Evolutionary conservation across 768 basidiomycete species (phyloP).

Genomic region (Russula emetica): DNA sequence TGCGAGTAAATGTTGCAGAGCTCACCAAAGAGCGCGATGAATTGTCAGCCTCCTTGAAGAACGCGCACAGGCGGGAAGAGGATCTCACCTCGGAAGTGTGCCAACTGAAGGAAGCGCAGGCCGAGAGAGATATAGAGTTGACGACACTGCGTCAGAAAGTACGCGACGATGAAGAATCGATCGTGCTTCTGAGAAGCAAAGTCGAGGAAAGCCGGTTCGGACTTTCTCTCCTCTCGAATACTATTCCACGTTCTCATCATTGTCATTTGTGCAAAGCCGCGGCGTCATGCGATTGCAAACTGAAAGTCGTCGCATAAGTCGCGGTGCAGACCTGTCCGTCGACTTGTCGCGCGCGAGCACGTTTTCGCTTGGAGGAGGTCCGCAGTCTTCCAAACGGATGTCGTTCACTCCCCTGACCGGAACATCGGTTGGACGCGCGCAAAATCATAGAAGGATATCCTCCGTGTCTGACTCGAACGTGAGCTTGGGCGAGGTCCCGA

Average conservation of each 20-base stretch:
- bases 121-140: constrained; percentile 33
- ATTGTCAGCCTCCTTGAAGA: constrained; percentile 48
- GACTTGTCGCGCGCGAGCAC: constrained; percentile 53
- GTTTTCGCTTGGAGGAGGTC: constrained; percentile 38
- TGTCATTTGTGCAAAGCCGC: constrained; percentile 49
- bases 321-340: constrained; percentile 43
- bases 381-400: constrained; percentile 60
- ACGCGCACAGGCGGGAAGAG: constrained; percentile 51
- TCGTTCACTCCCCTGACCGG: constrained; percentile 74
- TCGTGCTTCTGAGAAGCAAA: constrained; percentile 69
- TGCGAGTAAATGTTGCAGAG: constrained; percentile 60
- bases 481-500: constrained; percentile 35
- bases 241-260: constrained; percentile 14
- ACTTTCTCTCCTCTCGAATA: constrained; percentile 1
- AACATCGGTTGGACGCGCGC: constrained; percentile 41
- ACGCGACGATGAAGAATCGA: constrained; percentile 74
- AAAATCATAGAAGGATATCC: constrained; percentile 62
- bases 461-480: constrained; percentile 57
- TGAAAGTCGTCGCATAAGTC: constrained; percentile 64
- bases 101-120: constrained; percentile 60
- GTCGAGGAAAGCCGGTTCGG: constrained; percentile 81
- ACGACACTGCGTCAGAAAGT: constrained; percentile 32
- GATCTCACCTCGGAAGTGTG: constrained; percentile 59
- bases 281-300: constrained; percentile 84
- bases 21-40: constrained; percentile 71